phyloP scores from a whole-genome alignment of 768 basidiomycete genomes.

The Podaxis rugospora region DNA sequence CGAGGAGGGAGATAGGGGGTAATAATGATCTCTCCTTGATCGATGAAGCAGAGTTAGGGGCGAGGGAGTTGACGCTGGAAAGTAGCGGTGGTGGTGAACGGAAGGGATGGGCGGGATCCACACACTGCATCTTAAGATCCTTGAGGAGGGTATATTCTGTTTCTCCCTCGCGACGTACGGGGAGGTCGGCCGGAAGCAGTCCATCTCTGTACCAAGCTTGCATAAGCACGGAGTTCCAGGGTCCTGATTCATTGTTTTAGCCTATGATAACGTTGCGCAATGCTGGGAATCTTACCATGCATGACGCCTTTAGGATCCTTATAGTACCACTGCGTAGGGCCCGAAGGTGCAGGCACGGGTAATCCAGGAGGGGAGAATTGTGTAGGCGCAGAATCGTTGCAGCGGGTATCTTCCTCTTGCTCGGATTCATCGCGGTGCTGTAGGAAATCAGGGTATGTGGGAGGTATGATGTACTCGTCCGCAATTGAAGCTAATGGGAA shows the following conservation, averaged over 20 bases:
- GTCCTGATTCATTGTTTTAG: slow-evolving; percentile 41
- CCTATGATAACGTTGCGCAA: slow-evolving; percentile 8
- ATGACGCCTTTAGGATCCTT: slow-evolving; percentile 77
- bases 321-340: slow-evolving; percentile 79
- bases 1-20: slow-evolving; percentile 67
- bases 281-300: slow-evolving; percentile 51
- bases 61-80: slow-evolving; percentile 34
- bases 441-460: slow-evolving; percentile 79
- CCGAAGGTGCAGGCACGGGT: slow-evolving; percentile 61
- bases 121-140: slow-evolving; percentile 71
- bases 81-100: slow-evolving; percentile 21
- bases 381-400: slow-evolving; percentile 43
- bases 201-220: slow-evolving; percentile 88
- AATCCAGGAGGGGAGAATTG: slow-evolving; percentile 80
- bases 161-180: slow-evolving; percentile 76
- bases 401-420: slow-evolving; percentile 37
- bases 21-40: slow-evolving; percentile 54
- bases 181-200: slow-evolving; percentile 75
- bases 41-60: slow-evolving; percentile 20
- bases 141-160: slow-evolving; percentile 61
- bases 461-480: slow-evolving; percentile 89
- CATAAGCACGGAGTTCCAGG: slow-evolving; percentile 87
- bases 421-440: slow-evolving; percentile 65
- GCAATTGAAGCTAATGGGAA: slow-evolving; percentile 88
- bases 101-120: slow-evolving; percentile 83